Evolutionary conservation across 768 basidiomycete genomes (phyloP).

Genomic region (Tephrocybe rancida): DNA sequence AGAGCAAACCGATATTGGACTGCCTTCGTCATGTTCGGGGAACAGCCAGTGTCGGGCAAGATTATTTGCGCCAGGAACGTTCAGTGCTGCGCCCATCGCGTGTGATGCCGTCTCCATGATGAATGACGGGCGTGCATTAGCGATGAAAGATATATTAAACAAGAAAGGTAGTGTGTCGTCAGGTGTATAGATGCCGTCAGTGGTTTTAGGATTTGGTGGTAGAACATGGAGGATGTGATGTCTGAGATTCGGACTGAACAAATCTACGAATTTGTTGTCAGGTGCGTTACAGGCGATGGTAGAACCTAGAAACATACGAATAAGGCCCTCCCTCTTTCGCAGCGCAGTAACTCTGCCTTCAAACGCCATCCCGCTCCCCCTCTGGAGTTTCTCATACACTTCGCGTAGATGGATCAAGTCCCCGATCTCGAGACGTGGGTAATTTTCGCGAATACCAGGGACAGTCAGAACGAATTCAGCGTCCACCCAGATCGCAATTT

Average conservation of each 20-base stretch:
- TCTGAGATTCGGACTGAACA: conserved; percentile 41
- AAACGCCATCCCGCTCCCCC: conserved; percentile 41
- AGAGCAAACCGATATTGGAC: conserved; percentile 19
- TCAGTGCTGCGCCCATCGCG: conserved; percentile 27
- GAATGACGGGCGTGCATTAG: conserved; percentile 43
- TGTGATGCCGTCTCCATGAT: conserved; percentile 43
- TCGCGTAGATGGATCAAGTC: conserved; percentile 49
- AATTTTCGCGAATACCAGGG: conserved; percentile 40
- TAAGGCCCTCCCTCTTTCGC: conserved; percentile 47
- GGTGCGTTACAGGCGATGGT: background rate
- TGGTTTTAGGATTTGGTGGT: conserved; percentile 17
- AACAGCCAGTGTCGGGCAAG: conserved; percentile 48
- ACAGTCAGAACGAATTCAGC: conserved; percentile 40
- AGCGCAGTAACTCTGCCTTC: conserved; percentile 45
- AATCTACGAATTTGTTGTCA: conserved; percentile 28
- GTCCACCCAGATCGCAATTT: conserved; percentile 36
- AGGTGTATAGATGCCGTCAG: conserved; percentile 22
- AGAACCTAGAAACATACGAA: conserved; percentile 37
- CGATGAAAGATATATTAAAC: conserved; percentile 52
- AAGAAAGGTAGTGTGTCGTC: conserved; percentile 39
- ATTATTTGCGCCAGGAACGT: conserved; percentile 20
- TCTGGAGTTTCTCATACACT: conserved; percentile 30
- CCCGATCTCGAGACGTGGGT: conserved; percentile 44
- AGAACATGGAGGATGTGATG: conserved; percentile 40
- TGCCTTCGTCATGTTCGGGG: conserved; percentile 35